These are phyloP conservation scores for Pogostemon cablin DNA, from an alignment of 257 asterid species.

Conservation along the genomic window DNA sequence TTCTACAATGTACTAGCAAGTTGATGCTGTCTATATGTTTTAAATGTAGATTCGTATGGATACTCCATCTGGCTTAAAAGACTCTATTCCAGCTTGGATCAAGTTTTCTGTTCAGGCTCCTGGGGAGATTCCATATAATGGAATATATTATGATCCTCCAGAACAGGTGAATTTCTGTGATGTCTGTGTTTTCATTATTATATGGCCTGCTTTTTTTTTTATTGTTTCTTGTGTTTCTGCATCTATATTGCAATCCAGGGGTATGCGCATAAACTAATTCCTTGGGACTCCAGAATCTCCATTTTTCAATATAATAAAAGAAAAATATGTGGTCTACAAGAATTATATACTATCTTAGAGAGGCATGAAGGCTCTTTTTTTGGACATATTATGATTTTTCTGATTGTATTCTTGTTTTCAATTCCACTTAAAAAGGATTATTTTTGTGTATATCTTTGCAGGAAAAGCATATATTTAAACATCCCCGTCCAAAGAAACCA, in stretches of 20 bases:
- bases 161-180: slow-evolving; percentile 63
- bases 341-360: no score
- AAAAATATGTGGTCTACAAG: no score
- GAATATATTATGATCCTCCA: slow-evolving; percentile 96
- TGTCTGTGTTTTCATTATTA: slow-evolving; percentile 11
- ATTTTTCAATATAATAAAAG: no score
- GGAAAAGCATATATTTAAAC: slow-evolving; percentile 81
- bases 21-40: slow-evolving; percentile 29
- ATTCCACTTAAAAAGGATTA: slow-evolving; percentile 32
- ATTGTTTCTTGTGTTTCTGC: slow-evolving; percentile 27
- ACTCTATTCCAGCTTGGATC: slow-evolving; percentile 99
- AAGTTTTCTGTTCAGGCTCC: slow-evolving; percentile 94
- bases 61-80: slow-evolving; percentile 92
- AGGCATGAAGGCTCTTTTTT: no score
- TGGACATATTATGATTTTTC: no score
- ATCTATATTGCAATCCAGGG: slow-evolving; percentile 12
- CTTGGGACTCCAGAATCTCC: no score
- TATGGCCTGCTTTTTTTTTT: neutral
- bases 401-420: slow-evolving; percentile 14
- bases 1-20: slow-evolving; percentile 18
- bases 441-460: slow-evolving; percentile 42
- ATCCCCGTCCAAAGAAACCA: slow-evolving; percentile 92
- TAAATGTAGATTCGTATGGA: slow-evolving; percentile 91
- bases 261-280: neutral
- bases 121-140: slow-evolving; percentile 92